Evolutionary conservation across 1,139 yeast species (phyloP), one percentile per base, ranked within the genome.

Genomic region (Geotrichum carabidarum): DNA sequence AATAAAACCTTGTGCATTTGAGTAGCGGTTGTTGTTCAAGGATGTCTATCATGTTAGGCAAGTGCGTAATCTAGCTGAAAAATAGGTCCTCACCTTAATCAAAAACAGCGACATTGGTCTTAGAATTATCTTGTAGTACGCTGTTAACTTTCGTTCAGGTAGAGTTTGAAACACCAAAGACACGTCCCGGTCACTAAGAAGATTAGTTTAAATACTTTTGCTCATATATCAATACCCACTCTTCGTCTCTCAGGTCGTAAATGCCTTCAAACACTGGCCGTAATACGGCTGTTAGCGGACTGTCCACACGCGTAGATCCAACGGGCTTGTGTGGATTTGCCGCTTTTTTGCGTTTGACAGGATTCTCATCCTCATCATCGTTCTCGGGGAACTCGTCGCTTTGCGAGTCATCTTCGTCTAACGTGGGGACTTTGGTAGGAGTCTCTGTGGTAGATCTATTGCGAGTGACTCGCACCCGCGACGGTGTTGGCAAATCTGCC

Each of bases 1-100:
- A 44, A 91, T 72, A 68, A 89, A 90, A 56, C 81, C 83, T 62
- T 82, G 85, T 0, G 87, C 81, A 51, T 74, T 73, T 9, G 73
- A 68, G 70, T 89, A 90, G 59, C 76, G 76, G 53, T 68, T 65
- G 53, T 77, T 76, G 60, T 79, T 80, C 48, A 83, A 76, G 77
- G 53, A 78, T 70, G 65, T 62, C 49, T 50, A 38, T 27, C 12
- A 2, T 2, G 37, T n/a, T 43, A 45, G 44, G 43, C 43, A 30
- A 40, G 22, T 4, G 31, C 14, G 15, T 8, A 34, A 34, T 14
- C 38, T 15, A 22, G 22, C 11, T 18, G n/a, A 45, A 5, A 40
- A 37, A 34, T n/a, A 12, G 14, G 79, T 36, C 22, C 50, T 37
- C 40, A 51, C 54, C 54, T 71, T 70, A 50, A 78, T 72, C 65